A percentile compares a stretch with the other conserved stretches of the same genome.
phyloP scores from a whole-genome alignment of 1,139 yeast species.

The Suhomyces guaymorum region DNA sequence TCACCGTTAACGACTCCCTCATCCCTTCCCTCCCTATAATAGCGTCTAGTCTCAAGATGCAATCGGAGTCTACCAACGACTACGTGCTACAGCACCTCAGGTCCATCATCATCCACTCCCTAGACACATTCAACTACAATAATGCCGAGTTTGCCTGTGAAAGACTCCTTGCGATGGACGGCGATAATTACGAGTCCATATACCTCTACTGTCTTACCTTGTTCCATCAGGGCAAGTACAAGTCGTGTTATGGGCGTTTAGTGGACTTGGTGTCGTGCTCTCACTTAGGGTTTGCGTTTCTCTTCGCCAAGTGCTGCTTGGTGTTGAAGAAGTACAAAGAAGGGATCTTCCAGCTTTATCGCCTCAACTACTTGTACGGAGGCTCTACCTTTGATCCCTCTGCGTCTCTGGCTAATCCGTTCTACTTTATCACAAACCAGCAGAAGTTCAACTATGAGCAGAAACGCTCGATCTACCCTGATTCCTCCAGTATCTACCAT shows the following conservation, averaged over 20 bases:
- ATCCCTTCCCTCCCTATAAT: too few species aligned
- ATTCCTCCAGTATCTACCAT: slow-evolving; percentile 61
- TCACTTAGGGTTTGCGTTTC: slow-evolving; percentile 70
- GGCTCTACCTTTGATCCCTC: slow-evolving; percentile 24
- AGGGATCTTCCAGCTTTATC: slow-evolving; percentile 60
- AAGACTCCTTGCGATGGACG: slow-evolving; percentile 60
- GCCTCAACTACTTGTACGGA: slow-evolving; percentile 36
- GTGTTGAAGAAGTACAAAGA: slow-evolving; percentile 56
- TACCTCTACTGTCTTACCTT: slow-evolving; percentile 67
- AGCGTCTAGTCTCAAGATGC: slow-evolving; percentile 7
- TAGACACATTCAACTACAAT: slow-evolving; percentile 66
- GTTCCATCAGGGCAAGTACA: slow-evolving; percentile 54
- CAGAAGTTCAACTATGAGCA: slow-evolving; percentile 37
- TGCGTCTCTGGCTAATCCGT: slow-evolving; percentile 10
- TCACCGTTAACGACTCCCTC: too few species aligned
- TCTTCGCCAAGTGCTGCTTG: slow-evolving; percentile 68
- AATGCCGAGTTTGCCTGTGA: slow-evolving; percentile 86
- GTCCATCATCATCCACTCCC: slow-evolving; percentile 61
- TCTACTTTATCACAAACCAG: slow-evolving; percentile 25
- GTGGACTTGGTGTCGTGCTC: slow-evolving; percentile 32
- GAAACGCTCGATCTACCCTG: slow-evolving; percentile 52
- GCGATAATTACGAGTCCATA: slow-evolving; percentile 51
- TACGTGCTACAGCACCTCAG: slow-evolving; percentile 47
- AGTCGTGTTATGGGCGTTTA: slow-evolving; percentile 58
- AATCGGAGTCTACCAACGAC: slow-evolving; percentile 3